A percentile compares a stretch with the other conserved stretches of the same genome.
Conservation (phyloP, 345 rosid genomes). For the Barbarea vulgaris region DNA sequence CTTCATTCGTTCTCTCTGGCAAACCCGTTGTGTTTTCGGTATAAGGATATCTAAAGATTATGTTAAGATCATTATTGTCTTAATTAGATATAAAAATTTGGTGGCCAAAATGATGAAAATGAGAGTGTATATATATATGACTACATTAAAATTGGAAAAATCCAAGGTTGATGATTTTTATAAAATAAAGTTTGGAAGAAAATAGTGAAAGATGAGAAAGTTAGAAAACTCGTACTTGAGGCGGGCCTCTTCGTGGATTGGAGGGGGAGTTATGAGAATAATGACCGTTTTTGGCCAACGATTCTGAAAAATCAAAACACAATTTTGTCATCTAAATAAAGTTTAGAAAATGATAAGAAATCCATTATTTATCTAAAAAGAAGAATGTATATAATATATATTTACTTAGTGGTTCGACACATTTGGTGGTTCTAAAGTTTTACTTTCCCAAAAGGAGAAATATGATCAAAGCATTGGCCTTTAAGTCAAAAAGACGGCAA, state of each 20-base stretch:
- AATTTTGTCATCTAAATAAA: background rate
- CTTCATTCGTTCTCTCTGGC: constrained; percentile 91
- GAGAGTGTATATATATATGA: background rate
- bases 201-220: background rate
- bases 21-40: constrained; percentile 59
- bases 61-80: background rate
- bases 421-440: background rate
- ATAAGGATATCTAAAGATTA: constrained; percentile 63
- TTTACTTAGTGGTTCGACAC: background rate
- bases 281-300: constrained; percentile 64
- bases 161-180: background rate
- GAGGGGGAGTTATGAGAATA: constrained; percentile 86
- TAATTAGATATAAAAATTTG: background rate
- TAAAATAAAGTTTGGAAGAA: background rate
- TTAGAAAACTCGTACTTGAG: constrained; percentile 49
- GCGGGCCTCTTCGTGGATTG: constrained; percentile 85
- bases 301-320: constrained; percentile 42
- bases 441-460: constrained; percentile 7
- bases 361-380: background rate
- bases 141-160: background rate
- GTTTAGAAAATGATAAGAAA: background rate
- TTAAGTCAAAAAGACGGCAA: background rate
- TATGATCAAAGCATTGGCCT: background rate
- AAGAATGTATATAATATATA: background rate
- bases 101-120: background rate